phyloP scores from a whole-genome alignment of 192 early-diverging fungal species.

The Coemansia sp. region DNA sequence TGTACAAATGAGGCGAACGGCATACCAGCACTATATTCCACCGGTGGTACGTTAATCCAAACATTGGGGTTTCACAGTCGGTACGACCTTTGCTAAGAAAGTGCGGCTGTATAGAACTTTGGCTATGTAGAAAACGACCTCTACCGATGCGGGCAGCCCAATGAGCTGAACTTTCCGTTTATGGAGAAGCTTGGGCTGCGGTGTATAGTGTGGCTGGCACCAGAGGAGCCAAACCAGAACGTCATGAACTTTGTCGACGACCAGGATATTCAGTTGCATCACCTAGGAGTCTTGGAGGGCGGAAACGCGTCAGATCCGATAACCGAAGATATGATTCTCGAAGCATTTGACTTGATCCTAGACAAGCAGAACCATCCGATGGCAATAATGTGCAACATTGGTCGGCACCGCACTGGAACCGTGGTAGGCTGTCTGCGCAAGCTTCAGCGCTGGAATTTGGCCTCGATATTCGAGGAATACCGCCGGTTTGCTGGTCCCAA shows the following conservation, averaged over 20 bases:
- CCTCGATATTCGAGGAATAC: slow-evolving; percentile 98
- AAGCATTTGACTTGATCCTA: slow-evolving; percentile 83
- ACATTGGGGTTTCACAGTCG: neutral
- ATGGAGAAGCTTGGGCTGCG: slow-evolving; percentile 93
- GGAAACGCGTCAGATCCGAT: slow-evolving; percentile 97
- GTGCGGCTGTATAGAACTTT: slow-evolving; percentile 65
- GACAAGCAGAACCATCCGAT: slow-evolving; percentile 90
- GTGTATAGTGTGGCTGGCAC: slow-evolving; percentile 93
- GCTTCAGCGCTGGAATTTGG: slow-evolving; percentile 97
- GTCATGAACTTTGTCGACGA: slow-evolving; percentile 98
- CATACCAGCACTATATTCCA: slow-evolving; percentile 56
- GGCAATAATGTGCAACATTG: slow-evolving; percentile 98
- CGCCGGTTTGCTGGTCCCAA: slow-evolving; percentile 94
- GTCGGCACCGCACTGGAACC: slow-evolving; percentile 96
- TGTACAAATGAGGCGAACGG: slow-evolving; percentile 34
- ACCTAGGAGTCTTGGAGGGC: slow-evolving; percentile 80
- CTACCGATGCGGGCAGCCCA: slow-evolving; percentile 95
- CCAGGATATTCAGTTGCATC: slow-evolving; percentile 92
- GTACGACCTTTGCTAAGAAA: neutral
- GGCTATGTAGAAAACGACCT: slow-evolving; percentile 97
- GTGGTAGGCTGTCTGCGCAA: slow-evolving; percentile 98
- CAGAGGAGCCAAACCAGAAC: slow-evolving; percentile 93
- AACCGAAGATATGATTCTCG: slow-evolving; percentile 93
- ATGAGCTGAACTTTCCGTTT: slow-evolving; percentile 99
- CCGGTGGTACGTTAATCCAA: slow-evolving; percentile 24